Base-by-base conservation (phyloP, 2,329 filamentous ascomycete genomes). In the Aspergillus tanneri region DNA sequence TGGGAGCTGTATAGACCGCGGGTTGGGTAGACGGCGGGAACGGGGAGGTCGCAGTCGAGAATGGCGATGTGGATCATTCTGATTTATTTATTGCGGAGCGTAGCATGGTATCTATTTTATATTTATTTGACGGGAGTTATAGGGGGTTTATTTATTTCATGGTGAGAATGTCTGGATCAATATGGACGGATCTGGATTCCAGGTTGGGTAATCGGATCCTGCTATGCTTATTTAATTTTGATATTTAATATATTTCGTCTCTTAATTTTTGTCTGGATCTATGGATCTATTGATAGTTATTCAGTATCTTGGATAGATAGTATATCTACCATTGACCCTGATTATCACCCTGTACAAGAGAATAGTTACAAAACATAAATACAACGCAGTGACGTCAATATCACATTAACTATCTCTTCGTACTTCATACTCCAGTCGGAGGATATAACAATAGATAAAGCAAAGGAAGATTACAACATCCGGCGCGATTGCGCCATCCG, bases 51-150 rank as follows among this genome's bases (percentile, higher is more conserved):
- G 51, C 65, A 47, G 60, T 75, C 63, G 40, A 71, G 52, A 18
- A 67, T 48, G 48, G 70, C 58, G 52, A 70, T 54, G 57, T 72
- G 59, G 56, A 73, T 57, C n/a, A n/a, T n/a, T n/a, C n/a, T n/a
- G n/a, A n/a, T n/a, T n/a, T n/a, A n/a, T n/a, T n/a, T n/a, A n/a
- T n/a, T n/a, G n/a, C n/a, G 49, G 19, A 43, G 50, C 28, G 53
- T 42, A 53, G 56, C 61, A 32, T 53, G 37, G 16, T 18, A 12
- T 12, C 7, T 4, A n/a, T 8, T 42, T 34, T 46, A 12, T 35
- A n/a, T n/a, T n/a, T n/a, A n/a, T n/a, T n/a, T n/a, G n/a, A n/a
- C n/a, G n/a, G n/a, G n/a, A n/a, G n/a, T n/a, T n/a, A n/a, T n/a
- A n/a, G n/a, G n/a, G n/a, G n/a, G n/a, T n/a, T n/a, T n/a, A n/a